Base-by-base conservation (phyloP, 495 filamentous ascomycete species). In the Jackrogersella minutella region DNA sequence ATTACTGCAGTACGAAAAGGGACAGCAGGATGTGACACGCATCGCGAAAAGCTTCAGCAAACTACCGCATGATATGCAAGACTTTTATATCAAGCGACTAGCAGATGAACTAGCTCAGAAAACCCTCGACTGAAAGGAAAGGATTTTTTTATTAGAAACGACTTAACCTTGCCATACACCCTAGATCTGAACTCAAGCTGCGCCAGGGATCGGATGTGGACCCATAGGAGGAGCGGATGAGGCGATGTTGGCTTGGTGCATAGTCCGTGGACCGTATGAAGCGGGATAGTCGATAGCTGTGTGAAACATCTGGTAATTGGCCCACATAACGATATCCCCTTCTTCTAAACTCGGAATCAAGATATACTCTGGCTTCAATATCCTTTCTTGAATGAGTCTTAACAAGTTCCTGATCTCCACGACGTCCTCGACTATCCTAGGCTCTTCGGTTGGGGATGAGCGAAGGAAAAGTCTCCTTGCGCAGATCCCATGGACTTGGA, bases 1-100 rank as follows among this genome's bases (percentile, higher is more conserved):
- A 2, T 17, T 11, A 1, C 10, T 14, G 13, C 6, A 69, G 66
- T 97, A 95, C 69, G 91, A 95, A 75, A 92, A 90, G 68, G 90
- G 88, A 1, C 82, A 94, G 28, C 81, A 83, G 50, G 91, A 93
- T 66, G 73, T 96, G 10, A 83, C 84, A 16, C 87, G 83, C 61
- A 88, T 97, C 26, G 75, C 77, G 1, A 87, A 86, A 66, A 81
- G 83, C 7, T 94, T 96, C 71, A 81, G 86, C 21, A 82, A 81
- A 24, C 53, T 94, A 44, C 90, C 92, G 31, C 67, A 73, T 57
- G 88, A 90, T 58, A 86, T 89, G 66, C 83, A 82, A 34, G 80
- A 80, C 41, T 96, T 97, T 70, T 96, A 96, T 77, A 68, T 96
- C 59, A 77, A 87, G 70, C 83, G 91, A 59, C 77, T 97, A 58